Evolutionary conservation across 352 stramenopile genomes (phyloP).

Genomic region (Thraustochytrium sp.): DNA sequence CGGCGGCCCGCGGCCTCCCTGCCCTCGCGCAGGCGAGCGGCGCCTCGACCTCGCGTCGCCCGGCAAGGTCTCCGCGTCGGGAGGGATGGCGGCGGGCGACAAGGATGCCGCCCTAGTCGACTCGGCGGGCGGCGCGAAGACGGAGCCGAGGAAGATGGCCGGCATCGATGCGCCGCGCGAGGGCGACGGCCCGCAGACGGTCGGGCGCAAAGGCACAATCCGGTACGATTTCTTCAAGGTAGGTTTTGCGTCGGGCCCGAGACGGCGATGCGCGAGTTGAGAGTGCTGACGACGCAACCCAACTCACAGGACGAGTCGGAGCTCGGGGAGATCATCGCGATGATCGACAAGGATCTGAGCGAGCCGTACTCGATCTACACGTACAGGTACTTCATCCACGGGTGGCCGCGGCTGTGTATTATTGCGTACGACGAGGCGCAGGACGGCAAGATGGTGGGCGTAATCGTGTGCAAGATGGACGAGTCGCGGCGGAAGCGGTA

Average conservation of each 20-base stretch:
- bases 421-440: conserved; percentile 59
- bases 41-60: not conserved
- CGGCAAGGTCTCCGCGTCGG: not conserved
- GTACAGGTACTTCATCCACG: conserved; percentile 92
- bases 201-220: not conserved
- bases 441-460: conserved; percentile 75
- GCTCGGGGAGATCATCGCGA: conserved; percentile 78
- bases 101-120: not conserved
- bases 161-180: not conserved
- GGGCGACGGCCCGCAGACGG: not conserved
- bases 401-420: conserved; percentile 84
- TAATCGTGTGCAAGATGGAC: conserved; percentile 84
- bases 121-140: no score
- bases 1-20: not conserved
- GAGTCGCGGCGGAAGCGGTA: conserved; percentile 59
- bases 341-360: conserved; percentile 87
- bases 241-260: no score
- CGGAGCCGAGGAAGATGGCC: not conserved
- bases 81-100: not conserved
- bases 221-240: conserved; percentile 10
- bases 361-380: conserved; percentile 93
- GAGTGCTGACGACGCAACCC: no score
- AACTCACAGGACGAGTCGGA: conserved; percentile 64
- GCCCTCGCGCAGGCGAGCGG: not conserved
- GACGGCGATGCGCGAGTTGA: no score